Percentiles rank a stretch among this genome's conserved stretches.
Evolutionary conservation across 352 stramenopile genomes (phyloP).

Genomic region (Phytophthora pisi): DNA sequence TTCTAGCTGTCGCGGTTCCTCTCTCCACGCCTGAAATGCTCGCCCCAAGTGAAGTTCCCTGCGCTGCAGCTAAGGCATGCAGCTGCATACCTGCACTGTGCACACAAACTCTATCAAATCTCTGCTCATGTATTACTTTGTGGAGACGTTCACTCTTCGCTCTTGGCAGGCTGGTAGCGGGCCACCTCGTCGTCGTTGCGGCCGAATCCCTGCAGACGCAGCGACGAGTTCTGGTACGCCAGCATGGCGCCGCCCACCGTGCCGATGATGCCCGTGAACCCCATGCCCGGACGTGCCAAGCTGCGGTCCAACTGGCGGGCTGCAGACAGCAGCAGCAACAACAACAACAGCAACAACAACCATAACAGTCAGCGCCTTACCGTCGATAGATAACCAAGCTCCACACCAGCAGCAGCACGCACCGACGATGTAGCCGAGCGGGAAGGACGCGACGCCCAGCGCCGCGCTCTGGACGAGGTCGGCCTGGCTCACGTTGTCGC

Average conservation of each 20-base stretch:
- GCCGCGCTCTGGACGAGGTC: constrained; percentile 55
- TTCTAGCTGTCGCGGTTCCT: too few species aligned
- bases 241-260: constrained; percentile 61
- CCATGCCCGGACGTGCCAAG: constrained; percentile 71
- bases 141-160: constrained; percentile 1
- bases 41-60: too few species aligned
- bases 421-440: constrained; percentile 78
- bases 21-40: too few species aligned
- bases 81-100: too few species aligned
- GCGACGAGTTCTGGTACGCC: constrained; percentile 81
- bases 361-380: constrained; percentile 1
- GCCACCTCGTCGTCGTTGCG: constrained; percentile 75
- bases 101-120: too few species aligned
- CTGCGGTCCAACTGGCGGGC: constrained; percentile 63
- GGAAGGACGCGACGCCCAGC: constrained; percentile 59
- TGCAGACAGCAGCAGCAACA: constrained; percentile 18
- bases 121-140: background rate
- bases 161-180: constrained; percentile 39
- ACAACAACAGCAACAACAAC: too few species aligned
- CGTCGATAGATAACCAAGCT: too few species aligned
- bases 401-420: constrained; percentile 15
- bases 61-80: too few species aligned
- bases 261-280: constrained; percentile 76
- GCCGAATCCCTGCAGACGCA: constrained; percentile 79
- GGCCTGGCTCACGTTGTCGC: constrained; percentile 54